Evolutionary conservation across 805 yeast genomes (phyloP), one percentile per base, ranked within the genome.

Genomic region (Lachancea thermotolerans): DNA sequence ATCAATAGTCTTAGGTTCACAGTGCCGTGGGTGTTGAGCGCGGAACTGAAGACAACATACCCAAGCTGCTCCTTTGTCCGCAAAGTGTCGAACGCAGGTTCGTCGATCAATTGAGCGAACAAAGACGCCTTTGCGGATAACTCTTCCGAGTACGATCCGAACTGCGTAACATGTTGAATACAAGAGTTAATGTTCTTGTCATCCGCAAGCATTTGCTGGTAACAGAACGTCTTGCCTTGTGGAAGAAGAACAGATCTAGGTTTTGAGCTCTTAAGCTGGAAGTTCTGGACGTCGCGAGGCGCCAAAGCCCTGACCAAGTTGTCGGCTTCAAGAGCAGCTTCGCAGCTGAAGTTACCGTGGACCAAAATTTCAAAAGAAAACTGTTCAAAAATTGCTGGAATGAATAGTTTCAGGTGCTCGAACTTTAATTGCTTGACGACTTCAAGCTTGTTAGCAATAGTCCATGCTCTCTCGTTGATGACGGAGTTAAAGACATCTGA

Each of bases 51-150:
- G 0, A 91, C 99, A 50, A 91, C 89, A 58, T 91, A 91, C 2
- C 99, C 99, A 29, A 91, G 73, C 64, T 93, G 98, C 67, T 91
- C 98, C 56, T 87, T 83, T 6, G 99, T 91, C 65, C 99, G 77
- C 47, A 91, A 73, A 50, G 85, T 85, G 58, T 87, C 82, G 66
- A 91, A 93, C 47, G 91, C 85, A 4, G 96, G 97, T 60, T 91
- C 97, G 53, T 77, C 79, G 41, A 84, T 69, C 50, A 89, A 74
- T 49, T 85, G 91, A 0, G 84, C 77, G 39, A 87, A 65, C 42
- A 91, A 66, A 41, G 82, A 87, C 10, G 84, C 72, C 44, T 75
- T 58, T 0, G 81, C 75, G 37, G 79, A 67, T 28, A 60, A 54
- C 6, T 64, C 54, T 37, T 62, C 65, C n/a, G 57, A 44, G 64